Conservation (phyloP, 176 grass and related monocot genomes). For the Oryza meyeriana region DNA sequence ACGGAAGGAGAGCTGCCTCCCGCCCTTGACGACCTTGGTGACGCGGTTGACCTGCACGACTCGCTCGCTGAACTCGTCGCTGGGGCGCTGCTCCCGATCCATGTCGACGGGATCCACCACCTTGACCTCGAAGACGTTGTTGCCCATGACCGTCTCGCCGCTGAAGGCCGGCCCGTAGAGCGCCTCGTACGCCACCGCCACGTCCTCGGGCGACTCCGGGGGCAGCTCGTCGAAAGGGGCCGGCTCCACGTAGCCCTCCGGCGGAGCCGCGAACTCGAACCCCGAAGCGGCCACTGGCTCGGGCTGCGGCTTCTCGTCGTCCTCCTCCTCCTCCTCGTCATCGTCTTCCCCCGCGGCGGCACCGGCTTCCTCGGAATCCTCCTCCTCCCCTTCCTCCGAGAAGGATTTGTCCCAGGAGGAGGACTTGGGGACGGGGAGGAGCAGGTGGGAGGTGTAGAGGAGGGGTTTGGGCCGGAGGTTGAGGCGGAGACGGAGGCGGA, state of each 20-base stretch:
- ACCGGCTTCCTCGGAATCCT: conserved; percentile 20
- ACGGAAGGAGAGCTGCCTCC: conserved; percentile 76
- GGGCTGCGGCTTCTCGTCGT: conserved; percentile 41
- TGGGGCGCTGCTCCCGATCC: conserved; percentile 59
- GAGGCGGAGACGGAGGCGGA: background rate
- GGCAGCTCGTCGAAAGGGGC: conserved; percentile 68
- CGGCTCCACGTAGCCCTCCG: conserved; percentile 67
- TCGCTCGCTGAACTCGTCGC: conserved; percentile 80
- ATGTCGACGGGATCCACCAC: conserved; percentile 55
- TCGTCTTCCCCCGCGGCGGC: conserved; percentile 9
- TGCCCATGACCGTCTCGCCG: conserved; percentile 59
- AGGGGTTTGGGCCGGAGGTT: conserved; percentile 23
- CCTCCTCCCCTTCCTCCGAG: conserved; percentile 18
- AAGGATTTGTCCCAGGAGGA: conserved; percentile 38
- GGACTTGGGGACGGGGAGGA: conserved; percentile 21
- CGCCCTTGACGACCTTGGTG: conserved; percentile 89
- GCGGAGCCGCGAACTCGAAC: conserved; percentile 53
- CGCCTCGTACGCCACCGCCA: conserved; percentile 56
- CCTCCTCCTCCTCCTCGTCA: background rate
- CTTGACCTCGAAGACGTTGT: conserved; percentile 67
- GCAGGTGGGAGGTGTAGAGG: background rate
- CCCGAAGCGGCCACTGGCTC: conserved; percentile 35
- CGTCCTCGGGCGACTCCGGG: conserved; percentile 62
- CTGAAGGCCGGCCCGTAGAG: conserved; percentile 89
- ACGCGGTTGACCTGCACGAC: conserved; percentile 82